Evolutionary conservation across 768 basidiomycete species (phyloP), one percentile per base, ranked within the genome.

Genomic region (Amanita muscaria): DNA sequence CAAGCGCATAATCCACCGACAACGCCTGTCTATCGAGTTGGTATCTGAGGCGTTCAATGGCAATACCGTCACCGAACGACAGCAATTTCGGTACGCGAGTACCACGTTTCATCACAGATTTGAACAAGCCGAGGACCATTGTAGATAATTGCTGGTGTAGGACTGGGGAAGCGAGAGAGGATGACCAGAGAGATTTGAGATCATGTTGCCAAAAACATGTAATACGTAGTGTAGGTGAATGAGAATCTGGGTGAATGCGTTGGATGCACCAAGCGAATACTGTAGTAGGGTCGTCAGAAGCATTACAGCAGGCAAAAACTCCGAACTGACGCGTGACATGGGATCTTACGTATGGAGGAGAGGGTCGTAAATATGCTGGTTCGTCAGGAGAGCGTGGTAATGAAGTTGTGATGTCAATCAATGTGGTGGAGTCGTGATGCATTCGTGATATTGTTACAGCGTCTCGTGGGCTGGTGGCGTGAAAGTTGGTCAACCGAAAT

Each of bases 151-250:
- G 89, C 51, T 89, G 87, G 7, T 77, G 72, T 8, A 90, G 55
- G 23, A 76, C 72, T 12, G 63, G 49, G 12, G 76, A 67, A 1
- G 77, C 70, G 0, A 81, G 74, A 5, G 79, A 80, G 40, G 91
- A 73, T 30, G 79, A 86, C 89, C 90, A 94, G 30, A 88, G 60
- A 0, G 88, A 76, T 50, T 87, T 85, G 22, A 94, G 75, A 65
- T 96, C 88, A 59, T 94, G 92, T 58, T 93, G 88, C 88, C 89
- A 94, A 58, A 94, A 92, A 57, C 88, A 93, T 1, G 88, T 91
- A 49, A 93, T 77, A 29, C 88, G 81, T 21, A 90, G 58, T 49
- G 74, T 67, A 53, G 2, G 60, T 6, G 46, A 29, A 19, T 25
- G 53, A 40, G 62, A 55, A 43, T 57, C 66, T 3, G 64, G 60